A percentile compares a stretch with the other conserved stretches of the same genome.
phyloP scores from a whole-genome alignment of 352 stramenopile genomes.

The Phytophthora nicotianae region DNA sequence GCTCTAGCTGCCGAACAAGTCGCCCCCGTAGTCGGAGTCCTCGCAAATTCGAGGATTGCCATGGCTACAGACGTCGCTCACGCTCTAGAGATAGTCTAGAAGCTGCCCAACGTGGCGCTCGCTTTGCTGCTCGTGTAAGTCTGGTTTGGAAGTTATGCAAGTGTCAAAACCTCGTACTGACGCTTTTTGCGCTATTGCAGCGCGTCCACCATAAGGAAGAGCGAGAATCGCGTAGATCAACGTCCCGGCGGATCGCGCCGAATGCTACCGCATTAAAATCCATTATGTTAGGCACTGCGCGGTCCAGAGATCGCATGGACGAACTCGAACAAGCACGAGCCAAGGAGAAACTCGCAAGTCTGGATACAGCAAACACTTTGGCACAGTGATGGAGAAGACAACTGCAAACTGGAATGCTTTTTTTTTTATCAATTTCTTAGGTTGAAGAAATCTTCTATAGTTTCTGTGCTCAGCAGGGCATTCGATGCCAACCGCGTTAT shows the following conservation, averaged over 20 bases:
- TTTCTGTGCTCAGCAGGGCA: no score
- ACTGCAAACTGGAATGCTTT: background rate
- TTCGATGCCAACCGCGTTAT: no score
- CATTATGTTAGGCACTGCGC: slow-evolving; percentile 31
- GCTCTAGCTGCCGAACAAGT: slow-evolving; percentile 9
- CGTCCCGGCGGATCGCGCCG: slow-evolving; percentile 21
- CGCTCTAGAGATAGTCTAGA: slow-evolving; percentile 3
- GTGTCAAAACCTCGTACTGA: slow-evolving; percentile 3
- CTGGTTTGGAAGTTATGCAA: slow-evolving; percentile 10
- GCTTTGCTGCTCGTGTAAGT: slow-evolving; percentile 5
- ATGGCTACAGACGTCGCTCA: slow-evolving; percentile 5
- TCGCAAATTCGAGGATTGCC: background rate
- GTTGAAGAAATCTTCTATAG: no score
- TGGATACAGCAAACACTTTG: slow-evolving; percentile 3
- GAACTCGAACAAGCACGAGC: slow-evolving; percentile 25
- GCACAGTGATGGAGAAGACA: slow-evolving; percentile 46
- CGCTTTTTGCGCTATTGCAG: background rate
- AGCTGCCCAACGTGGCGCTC: background rate
- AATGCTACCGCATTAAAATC: slow-evolving; percentile 28
- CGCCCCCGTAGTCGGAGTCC: slow-evolving; percentile 23
- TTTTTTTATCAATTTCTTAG: background rate
- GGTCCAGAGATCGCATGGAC: slow-evolving; percentile 36
- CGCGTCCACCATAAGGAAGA: background rate
- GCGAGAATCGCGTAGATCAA: slow-evolving; percentile 2
- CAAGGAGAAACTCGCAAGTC: slow-evolving; percentile 30